phyloP scores from a whole-genome alignment of 2,329 filamentous ascomycete genomes.

The Xylariaceae sp. region DNA sequence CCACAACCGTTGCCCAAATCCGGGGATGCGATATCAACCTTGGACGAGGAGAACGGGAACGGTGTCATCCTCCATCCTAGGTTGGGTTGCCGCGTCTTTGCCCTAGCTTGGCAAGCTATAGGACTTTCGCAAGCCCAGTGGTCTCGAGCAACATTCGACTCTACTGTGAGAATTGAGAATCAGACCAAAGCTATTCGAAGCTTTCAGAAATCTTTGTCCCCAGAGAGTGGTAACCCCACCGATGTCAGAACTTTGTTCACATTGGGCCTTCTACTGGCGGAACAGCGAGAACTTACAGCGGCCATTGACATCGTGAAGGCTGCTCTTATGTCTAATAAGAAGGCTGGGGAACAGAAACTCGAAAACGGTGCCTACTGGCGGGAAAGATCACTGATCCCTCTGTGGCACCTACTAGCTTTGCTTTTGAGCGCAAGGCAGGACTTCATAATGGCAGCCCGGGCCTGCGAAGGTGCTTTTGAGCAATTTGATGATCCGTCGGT shows the following conservation, averaged over 20 bases:
- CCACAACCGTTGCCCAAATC: slow-evolving; percentile 27
- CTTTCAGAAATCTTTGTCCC: slow-evolving; percentile 67
- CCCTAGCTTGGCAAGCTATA: slow-evolving; percentile 75
- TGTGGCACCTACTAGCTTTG: slow-evolving; percentile 89
- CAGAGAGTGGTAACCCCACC: slow-evolving; percentile 59
- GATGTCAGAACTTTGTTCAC: slow-evolving; percentile 77
- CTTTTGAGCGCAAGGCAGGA: slow-evolving; percentile 84
- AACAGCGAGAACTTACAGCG: slow-evolving; percentile 73
- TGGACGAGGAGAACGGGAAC: slow-evolving; percentile 29
- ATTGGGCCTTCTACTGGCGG: slow-evolving; percentile 78
- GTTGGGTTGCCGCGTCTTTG: slow-evolving; percentile 59
- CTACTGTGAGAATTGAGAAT: slow-evolving; percentile 63
- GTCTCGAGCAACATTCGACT: slow-evolving; percentile 77
- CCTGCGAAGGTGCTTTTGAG: slow-evolving; percentile 88
- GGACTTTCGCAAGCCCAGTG: slow-evolving; percentile 83
- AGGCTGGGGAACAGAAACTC: slow-evolving; percentile 38
- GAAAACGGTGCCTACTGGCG: slow-evolving; percentile 51
- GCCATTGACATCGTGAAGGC: slow-evolving; percentile 81
- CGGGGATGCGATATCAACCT: slow-evolving; percentile 23
- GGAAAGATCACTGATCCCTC: slow-evolving; percentile 64
- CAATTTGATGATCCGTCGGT: slow-evolving; percentile 72
- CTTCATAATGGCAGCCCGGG: slow-evolving; percentile 71
- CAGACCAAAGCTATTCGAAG: slow-evolving; percentile 74
- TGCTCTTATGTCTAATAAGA: slow-evolving; percentile 61
- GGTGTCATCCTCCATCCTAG: slow-evolving; percentile 31